phyloP scores from a whole-genome alignment of 2,329 filamentous ascomycete species.

The Leptodontidium sp. region DNA sequence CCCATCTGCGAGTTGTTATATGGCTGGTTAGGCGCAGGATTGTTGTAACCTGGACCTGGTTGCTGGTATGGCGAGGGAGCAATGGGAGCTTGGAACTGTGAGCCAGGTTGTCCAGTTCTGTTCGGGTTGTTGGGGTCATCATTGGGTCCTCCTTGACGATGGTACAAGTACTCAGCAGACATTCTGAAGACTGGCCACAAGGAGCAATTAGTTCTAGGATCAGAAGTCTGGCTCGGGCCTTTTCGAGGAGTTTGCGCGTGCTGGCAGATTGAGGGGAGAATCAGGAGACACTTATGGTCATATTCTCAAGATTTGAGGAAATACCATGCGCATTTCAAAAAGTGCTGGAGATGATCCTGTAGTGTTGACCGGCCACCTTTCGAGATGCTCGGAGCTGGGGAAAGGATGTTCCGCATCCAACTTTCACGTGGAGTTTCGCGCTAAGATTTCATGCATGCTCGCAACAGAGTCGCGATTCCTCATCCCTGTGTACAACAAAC shows the following conservation, averaged over 20 bases:
- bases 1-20: slow-evolving; percentile 39
- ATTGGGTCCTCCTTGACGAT: slow-evolving; percentile 62
- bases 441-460: slow-evolving; percentile 20
- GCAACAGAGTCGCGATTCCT: slow-evolving; percentile 1
- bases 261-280: slow-evolving; percentile 17
- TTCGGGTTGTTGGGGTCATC: slow-evolving; percentile 64
- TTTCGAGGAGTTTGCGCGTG: background rate
- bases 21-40: slow-evolving; percentile 29
- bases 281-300: slow-evolving; percentile 18
- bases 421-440: slow-evolving; percentile 29
- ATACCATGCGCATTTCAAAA: background rate
- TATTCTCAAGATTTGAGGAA: background rate
- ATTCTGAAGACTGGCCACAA: slow-evolving; percentile 48
- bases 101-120: slow-evolving; percentile 57
- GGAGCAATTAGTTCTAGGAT: background rate
- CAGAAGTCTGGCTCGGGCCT: background rate
- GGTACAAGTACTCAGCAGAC: slow-evolving; percentile 64
- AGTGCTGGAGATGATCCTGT: background rate
- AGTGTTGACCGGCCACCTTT: slow-evolving; percentile 14
- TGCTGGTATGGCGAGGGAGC: slow-evolving; percentile 59
- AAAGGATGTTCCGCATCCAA: background rate
- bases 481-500: background rate
- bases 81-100: slow-evolving; percentile 64
- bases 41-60: slow-evolving; percentile 35
- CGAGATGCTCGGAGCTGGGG: slow-evolving; percentile 1